These are phyloP conservation scores for Cercospora sojina DNA, from an alignment of 2,329 filamentous ascomycete species.

Conservation along the genomic window DNA sequence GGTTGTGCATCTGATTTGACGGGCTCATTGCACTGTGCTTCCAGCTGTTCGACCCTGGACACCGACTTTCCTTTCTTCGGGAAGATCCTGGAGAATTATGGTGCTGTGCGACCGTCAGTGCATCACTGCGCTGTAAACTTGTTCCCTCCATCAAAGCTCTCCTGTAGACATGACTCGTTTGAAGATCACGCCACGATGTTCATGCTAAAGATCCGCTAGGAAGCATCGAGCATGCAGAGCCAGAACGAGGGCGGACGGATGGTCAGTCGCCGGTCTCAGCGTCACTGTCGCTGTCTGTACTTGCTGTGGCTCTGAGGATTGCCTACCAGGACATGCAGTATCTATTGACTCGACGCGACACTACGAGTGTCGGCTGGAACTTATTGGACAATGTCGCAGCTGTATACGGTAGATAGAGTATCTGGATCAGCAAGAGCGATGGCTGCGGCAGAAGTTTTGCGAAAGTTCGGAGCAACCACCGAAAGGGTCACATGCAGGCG, in stretches of 20 bases:
- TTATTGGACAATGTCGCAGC: background rate
- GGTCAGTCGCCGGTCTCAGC: background rate
- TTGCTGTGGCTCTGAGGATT: background rate
- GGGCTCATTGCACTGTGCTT: constrained; percentile 11
- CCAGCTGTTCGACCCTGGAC: constrained; percentile 11
- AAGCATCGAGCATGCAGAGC: background rate
- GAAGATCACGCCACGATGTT: background rate
- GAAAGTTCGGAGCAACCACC: background rate
- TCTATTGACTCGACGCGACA: background rate
- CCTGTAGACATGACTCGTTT: constrained; percentile 1
- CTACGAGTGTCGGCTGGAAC: background rate
- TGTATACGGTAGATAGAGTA: background rate
- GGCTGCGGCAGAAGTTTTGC: constrained; percentile 14
- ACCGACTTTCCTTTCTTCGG: constrained; percentile 17
- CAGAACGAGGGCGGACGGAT: background rate
- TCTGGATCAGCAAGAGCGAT: constrained; percentile 18
- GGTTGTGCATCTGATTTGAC: constrained; percentile 14
- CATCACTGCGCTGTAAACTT: constrained; percentile 10
- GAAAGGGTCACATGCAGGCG: background rate
- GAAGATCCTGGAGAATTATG: constrained; percentile 11
- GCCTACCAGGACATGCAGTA: background rate
- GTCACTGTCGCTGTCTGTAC: background rate
- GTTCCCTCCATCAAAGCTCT: constrained; percentile 6
- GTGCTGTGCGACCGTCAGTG: constrained; percentile 6
- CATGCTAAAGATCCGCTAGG: constrained; percentile 14